Conservation (phyloP, 768 basidiomycete species). For the Auriscalpium vulgare region DNA sequence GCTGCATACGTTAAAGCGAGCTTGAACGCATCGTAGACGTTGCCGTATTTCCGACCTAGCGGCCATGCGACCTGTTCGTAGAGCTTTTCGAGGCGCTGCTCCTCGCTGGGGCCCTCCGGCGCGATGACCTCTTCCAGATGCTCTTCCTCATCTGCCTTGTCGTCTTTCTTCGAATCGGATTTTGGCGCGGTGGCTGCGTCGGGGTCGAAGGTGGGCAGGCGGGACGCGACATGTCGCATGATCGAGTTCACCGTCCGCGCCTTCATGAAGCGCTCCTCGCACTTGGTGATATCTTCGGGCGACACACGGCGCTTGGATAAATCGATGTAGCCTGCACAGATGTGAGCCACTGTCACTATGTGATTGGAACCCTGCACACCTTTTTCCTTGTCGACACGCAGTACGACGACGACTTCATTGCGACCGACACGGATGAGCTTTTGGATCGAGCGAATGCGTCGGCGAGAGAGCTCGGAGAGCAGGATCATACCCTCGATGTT, state of each 20-base stretch:
- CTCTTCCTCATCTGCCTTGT: conserved; percentile 39
- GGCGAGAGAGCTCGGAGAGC: conserved; percentile 92
- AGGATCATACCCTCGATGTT: conserved; percentile 99
- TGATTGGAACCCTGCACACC: conserved; percentile 34
- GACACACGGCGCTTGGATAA: conserved; percentile 97
- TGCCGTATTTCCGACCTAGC: conserved; percentile 83
- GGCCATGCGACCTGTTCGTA: conserved; percentile 95
- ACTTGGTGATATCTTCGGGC: conserved; percentile 97
- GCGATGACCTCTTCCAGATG: conserved; percentile 36
- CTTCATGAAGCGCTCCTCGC: conserved; percentile 98
- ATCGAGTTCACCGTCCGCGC: conserved; percentile 93
- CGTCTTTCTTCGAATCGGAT: conserved; percentile 30
- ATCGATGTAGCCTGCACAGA: conserved; percentile 87
- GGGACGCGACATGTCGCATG: conserved; percentile 84
- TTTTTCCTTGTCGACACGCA: conserved; percentile 98
- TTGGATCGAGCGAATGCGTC: conserved; percentile 95
- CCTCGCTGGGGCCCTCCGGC: conserved; percentile 47
- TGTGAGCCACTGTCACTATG: background rate
- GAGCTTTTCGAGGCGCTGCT: conserved; percentile 73
- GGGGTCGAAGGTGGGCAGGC: conserved; percentile 43
- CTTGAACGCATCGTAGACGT: conserved; percentile 97
- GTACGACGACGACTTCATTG: conserved; percentile 97
- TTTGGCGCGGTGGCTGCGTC: conserved; percentile 22
- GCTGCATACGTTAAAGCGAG: conserved; percentile 88
- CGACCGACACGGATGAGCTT: conserved; percentile 96